Percentiles rank a stretch among this genome's conserved stretches.
Conservation (phyloP, 345 rosid species). For the Citrus australasica region DNA sequence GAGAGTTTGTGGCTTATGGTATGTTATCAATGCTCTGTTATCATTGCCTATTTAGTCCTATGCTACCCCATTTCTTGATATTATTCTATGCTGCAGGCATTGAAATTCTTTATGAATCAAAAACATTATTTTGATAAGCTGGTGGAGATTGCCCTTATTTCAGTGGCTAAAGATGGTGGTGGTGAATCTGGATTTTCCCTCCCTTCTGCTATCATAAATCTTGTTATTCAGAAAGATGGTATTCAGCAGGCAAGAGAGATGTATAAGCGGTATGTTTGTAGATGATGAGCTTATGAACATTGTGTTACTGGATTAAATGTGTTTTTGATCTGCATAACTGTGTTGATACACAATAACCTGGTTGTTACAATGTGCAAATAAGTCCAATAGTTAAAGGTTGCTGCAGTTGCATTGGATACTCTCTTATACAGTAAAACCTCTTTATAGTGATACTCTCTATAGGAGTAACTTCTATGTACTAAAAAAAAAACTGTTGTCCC, state of each 20-base stretch:
- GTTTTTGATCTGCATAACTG: background rate
- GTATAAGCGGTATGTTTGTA: slow-evolving; percentile 55
- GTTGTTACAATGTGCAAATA: background rate
- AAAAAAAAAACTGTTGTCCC: no score
- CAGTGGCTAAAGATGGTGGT: slow-evolving; percentile 55
- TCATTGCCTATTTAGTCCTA: background rate
- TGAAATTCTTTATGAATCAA: slow-evolving; percentile 48
- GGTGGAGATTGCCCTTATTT: slow-evolving; percentile 57
- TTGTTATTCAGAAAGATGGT: slow-evolving; percentile 66
- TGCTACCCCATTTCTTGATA: background rate
- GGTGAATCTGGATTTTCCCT: slow-evolving; percentile 63
- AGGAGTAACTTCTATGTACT: no score
- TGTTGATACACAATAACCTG: background rate
- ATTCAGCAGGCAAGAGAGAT: slow-evolving; percentile 51
- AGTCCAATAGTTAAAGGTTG: background rate
- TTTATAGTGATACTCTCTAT: no score
- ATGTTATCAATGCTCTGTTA: slow-evolving; percentile 12
- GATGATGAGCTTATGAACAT: background rate
- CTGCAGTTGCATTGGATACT: background rate
- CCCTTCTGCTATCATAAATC: slow-evolving; percentile 51
- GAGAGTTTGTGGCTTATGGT: slow-evolving; percentile 86
- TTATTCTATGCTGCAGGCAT: slow-evolving; percentile 48
- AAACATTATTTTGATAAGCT: slow-evolving; percentile 61
- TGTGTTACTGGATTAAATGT: background rate
- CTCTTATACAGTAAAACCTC: background rate